phyloP scores from a whole-genome alignment of 2,329 filamentous ascomycete species.

The Claviceps fusiformis region DNA sequence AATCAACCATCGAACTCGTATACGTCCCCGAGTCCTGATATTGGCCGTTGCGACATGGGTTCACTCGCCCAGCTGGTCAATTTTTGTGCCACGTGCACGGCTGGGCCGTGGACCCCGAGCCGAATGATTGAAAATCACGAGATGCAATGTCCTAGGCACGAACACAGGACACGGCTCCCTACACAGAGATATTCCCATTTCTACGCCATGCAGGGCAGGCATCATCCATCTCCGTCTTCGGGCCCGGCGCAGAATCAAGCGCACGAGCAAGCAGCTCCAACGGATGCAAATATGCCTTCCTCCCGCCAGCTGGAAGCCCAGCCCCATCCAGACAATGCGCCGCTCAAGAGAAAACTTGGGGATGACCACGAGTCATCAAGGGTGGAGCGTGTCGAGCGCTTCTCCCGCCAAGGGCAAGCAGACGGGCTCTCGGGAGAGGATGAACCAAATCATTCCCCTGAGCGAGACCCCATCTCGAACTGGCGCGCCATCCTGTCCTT shows the following conservation, averaged over 20 bases:
- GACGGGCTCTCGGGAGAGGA: neutral
- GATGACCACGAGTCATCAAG: neutral
- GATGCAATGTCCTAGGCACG: neutral
- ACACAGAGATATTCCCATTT: neutral
- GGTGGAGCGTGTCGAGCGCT: neutral
- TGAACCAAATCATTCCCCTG: neutral
- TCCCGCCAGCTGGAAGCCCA: neutral
- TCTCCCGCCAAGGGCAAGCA: neutral
- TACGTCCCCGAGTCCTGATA: too few species aligned
- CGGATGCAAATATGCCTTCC: neutral
- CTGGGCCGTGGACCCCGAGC: too few species aligned
- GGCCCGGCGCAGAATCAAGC: neutral
- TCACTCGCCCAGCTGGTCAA: neutral
- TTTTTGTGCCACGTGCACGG: neutral
- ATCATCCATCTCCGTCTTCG: too few species aligned
- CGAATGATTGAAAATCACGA: neutral
- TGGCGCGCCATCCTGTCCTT: slow-evolving; percentile 5
- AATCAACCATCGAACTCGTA: too few species aligned
- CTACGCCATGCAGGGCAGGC: neutral
- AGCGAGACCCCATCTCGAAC: neutral
- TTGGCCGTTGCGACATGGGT: too few species aligned
- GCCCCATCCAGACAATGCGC: neutral
- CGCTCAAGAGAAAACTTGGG: neutral
- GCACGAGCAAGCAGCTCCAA: neutral
- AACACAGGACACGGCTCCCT: neutral